Base-by-base conservation (phyloP, 2,329 filamentous ascomycete species). In the Phaeosphaeriaceae sp. region DNA sequence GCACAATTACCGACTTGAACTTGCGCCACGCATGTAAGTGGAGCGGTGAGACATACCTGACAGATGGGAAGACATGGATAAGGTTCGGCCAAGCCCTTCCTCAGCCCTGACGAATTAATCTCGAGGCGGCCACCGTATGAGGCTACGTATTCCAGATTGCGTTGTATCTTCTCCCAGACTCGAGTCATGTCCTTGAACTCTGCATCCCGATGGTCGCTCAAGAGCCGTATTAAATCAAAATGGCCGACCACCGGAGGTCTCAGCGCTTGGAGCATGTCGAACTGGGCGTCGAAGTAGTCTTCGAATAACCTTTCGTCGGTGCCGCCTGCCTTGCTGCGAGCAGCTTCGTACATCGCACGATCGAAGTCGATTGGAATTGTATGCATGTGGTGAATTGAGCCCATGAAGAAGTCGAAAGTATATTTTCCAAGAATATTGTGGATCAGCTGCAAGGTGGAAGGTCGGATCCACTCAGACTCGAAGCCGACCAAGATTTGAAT, bases 331-430 rank as follows among this genome's bases (percentile, higher is more conserved):
- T 68, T 66, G 13, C 60, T 77, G 46, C 88, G 81, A n/a, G 91
- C 91, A 17, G 81, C 77, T 21, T 83, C 80, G 74, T 95, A 98
- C 74, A 86, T 84, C 0, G 81, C 79, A 6, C 78, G 79, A 79
- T 96, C 90, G 75, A 91, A 97, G 81, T 99, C 95, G 72, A 99
- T 97, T 7, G 95, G 94, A 46, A 94, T 83, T 17, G 89, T 89
- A 72, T 92, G 88, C 8, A 94, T 91, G 78, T 99, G 95, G 80
- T 99, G 95, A 50, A 98, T 85, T 1, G 92, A 96, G 58, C 95
- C 95, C 73, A 99, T 85, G 81, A 97, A 97, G 79, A 96, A 92
- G 79, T 98, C 94, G 61, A 97, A 85, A 10, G 80, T 78, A 42
- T 92, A 85, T 61, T 86, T 83, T 7, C 83, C 73, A 22, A 89